Evolutionary conservation across 1,284 basidiomycete species (phyloP).

Genomic region (Heterobasidion annosum): DNA sequence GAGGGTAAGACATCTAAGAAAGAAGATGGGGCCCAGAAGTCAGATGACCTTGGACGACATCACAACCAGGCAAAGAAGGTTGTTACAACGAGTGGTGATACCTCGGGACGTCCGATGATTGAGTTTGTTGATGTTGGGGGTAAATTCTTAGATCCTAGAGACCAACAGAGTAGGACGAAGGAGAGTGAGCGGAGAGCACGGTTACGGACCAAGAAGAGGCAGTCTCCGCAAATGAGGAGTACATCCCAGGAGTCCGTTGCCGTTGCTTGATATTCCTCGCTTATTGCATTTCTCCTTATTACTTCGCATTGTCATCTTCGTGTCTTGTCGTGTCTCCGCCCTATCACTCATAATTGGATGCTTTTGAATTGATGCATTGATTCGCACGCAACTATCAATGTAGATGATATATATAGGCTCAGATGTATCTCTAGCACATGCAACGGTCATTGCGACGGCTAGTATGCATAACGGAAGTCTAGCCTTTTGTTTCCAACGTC

Average conservation of each 20-base stretch:
- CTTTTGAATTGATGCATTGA: no score
- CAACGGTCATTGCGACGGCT: constrained; percentile 5
- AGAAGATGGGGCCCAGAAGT: constrained; percentile 27
- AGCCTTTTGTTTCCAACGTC: constrained; percentile 48
- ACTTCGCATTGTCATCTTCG: background rate
- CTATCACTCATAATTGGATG: background rate
- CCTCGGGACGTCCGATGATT: constrained; percentile 38
- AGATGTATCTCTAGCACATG: no score
- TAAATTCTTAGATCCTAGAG: constrained; percentile 51
- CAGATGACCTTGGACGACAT: constrained; percentile 18
- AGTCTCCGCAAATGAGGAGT: background rate
- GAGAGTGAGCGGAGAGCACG: constrained; percentile 6
- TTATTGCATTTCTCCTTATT: background rate
- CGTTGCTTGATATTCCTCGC: background rate
- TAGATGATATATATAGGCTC: no score
- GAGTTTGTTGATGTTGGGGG: constrained; percentile 64
- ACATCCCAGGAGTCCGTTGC: background rate
- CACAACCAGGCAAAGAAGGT: constrained; percentile 5
- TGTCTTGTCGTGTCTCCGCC: background rate
- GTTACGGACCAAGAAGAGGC: background rate
- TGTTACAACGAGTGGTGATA: constrained; percentile 7
- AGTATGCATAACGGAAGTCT: constrained; percentile 55
- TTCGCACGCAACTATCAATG: no score
- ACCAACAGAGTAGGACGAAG: constrained; percentile 38
- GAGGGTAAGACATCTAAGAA: constrained; percentile 17